Conservation (phyloP, 805 yeast genomes). For the Citeromyces nyonsensis region DNA sequence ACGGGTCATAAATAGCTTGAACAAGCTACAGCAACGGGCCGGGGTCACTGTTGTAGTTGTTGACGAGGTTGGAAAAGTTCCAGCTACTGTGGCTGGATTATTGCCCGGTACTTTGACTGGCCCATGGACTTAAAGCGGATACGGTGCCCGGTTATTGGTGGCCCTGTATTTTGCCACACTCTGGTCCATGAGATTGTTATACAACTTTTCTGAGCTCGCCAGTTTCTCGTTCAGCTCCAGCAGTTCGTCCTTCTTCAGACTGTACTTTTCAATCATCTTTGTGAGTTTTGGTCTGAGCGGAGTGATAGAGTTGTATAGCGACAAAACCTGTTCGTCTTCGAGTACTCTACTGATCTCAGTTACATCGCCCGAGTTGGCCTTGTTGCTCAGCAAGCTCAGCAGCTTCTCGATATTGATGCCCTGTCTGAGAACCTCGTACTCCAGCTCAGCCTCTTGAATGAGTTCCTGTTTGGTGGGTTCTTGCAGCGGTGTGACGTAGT, state of each 20-base stretch:
- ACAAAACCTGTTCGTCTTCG: constrained; percentile 54
- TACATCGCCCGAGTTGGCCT: constrained; percentile 16
- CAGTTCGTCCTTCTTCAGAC: constrained; percentile 65
- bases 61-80: no score
- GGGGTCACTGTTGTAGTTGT: no score
- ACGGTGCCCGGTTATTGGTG: not conserved
- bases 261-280: constrained; percentile 61
- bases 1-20: no score
- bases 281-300: constrained; percentile 66
- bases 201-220: constrained; percentile 49
- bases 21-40: no score
- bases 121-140: not conserved
- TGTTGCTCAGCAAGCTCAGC: constrained; percentile 31
- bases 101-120: no score
- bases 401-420: constrained; percentile 55
- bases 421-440: constrained; percentile 35
- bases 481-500: constrained; percentile 72
- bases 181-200: constrained; percentile 53
- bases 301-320: constrained; percentile 54
- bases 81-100: no score
- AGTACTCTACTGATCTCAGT: constrained; percentile 14
- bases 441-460: constrained; percentile 29
- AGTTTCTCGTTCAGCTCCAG: constrained; percentile 56
- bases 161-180: constrained; percentile 10
- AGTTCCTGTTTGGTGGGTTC: constrained; percentile 51